These are phyloP conservation scores for Haberlea rhodopensis DNA, from an alignment of 257 asterid species.

Conservation along the genomic window DNA sequence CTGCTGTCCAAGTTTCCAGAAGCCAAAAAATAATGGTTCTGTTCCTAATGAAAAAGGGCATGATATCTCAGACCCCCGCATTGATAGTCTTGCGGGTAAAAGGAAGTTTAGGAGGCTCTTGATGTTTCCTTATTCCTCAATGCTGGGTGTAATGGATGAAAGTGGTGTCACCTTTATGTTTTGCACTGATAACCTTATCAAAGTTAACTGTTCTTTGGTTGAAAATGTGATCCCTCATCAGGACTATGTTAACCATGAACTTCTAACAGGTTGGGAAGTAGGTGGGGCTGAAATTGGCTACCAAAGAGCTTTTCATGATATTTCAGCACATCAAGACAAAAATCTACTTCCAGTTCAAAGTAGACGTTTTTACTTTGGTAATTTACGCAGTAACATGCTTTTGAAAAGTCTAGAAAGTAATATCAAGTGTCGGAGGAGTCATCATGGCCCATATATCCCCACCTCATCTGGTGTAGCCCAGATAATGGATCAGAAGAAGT, in stretches of 20 bases:
- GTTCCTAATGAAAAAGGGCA: conserved; percentile 24
- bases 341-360: conserved; percentile 23
- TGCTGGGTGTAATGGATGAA: conserved; percentile 79
- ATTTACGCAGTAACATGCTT: conserved; percentile 26
- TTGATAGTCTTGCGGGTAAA: conserved; percentile 35
- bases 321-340: conserved; percentile 31
- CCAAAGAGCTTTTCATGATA: conserved; percentile 45
- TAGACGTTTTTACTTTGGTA: conserved; percentile 29
- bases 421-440: conserved; percentile 34
- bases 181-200: conserved; percentile 40
- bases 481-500: conserved; percentile 37
- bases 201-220: conserved; percentile 35
- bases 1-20: conserved; percentile 34
- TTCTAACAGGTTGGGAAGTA: conserved; percentile 61
- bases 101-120: conserved; percentile 66
- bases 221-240: conserved; percentile 37
- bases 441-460: conserved; percentile 26
- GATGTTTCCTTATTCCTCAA: conserved; percentile 55
- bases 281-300: conserved; percentile 82
- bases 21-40: conserved; percentile 29
- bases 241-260: conserved; percentile 46
- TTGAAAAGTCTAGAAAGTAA: conserved; percentile 28
- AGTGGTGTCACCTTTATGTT: conserved; percentile 59
- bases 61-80: conserved; percentile 28
- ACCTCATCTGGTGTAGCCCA: conserved; percentile 35